Percentiles rank a stretch among this genome's conserved stretches.
Evolutionary conservation across 2,329 filamentous ascomycete species (phyloP).

Genomic region (Cordyceps farinosa): DNA sequence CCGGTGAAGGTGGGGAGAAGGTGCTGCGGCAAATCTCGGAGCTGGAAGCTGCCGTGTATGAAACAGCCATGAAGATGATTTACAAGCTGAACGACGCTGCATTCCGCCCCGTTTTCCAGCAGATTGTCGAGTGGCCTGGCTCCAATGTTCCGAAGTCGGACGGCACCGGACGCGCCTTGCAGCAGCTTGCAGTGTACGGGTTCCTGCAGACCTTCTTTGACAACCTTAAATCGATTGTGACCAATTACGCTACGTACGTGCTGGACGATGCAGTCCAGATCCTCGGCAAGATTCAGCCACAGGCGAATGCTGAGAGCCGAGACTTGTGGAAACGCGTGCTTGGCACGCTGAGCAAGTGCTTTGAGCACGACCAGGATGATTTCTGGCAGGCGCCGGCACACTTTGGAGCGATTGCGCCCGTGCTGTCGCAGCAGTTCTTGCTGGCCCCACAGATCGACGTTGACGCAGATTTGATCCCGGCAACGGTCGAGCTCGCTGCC

Average conservation of each 20-base stretch:
- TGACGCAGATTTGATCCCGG: slow-evolving; percentile 59
- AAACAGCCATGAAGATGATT: slow-evolving; percentile 80
- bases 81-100: slow-evolving; percentile 94
- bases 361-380: slow-evolving; percentile 87
- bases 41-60: slow-evolving; percentile 64
- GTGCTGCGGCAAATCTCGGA: slow-evolving; percentile 47
- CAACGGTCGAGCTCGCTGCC: slow-evolving; percentile 74
- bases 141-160: slow-evolving; percentile 61
- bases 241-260: slow-evolving; percentile 82
- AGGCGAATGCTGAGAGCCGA: slow-evolving; percentile 47
- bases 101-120: slow-evolving; percentile 87
- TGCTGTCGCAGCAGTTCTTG: slow-evolving; percentile 65
- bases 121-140: slow-evolving; percentile 78
- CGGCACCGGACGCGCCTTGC: slow-evolving; percentile 51
- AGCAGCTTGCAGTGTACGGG: slow-evolving; percentile 73
- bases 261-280: slow-evolving; percentile 69
- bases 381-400: slow-evolving; percentile 94
- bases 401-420: slow-evolving; percentile 67
- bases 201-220: slow-evolving; percentile 80
- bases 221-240: slow-evolving; percentile 88
- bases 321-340: slow-evolving; percentile 68
- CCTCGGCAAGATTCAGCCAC: slow-evolving; percentile 46
- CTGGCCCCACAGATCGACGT: slow-evolving; percentile 44
- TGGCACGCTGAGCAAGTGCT: slow-evolving; percentile 67
- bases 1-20: slow-evolving; percentile 44